Evolutionary conservation across 2,329 filamentous ascomycete species (phyloP).

Genomic region (Sclerotinia minor): DNA sequence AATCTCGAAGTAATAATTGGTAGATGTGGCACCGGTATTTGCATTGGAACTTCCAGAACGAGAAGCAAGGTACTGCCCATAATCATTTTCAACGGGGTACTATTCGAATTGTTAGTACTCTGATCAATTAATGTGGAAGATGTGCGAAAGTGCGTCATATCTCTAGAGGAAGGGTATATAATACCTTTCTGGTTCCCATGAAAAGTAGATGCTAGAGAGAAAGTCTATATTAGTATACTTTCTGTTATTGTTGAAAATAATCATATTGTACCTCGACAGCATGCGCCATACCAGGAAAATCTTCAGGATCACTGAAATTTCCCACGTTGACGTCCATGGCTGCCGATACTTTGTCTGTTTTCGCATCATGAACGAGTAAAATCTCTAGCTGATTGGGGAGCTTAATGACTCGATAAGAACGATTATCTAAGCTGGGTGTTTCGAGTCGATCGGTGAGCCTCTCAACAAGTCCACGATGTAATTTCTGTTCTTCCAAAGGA

Average conservation of each 20-base stretch:
- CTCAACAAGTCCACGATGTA: slow-evolving; percentile 36
- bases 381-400: slow-evolving; percentile 89
- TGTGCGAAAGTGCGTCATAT: slow-evolving; percentile 6
- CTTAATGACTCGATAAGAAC: slow-evolving; percentile 82
- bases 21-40: slow-evolving; percentile 89
- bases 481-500: slow-evolving; percentile 39
- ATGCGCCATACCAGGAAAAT: slow-evolving; percentile 94
- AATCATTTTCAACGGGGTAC: slow-evolving; percentile 94
- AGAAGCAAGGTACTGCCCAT: slow-evolving; percentile 86
- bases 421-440: slow-evolving; percentile 81
- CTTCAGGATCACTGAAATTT: slow-evolving; percentile 86
- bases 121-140: slow-evolving; percentile 16
- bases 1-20: slow-evolving; percentile 97
- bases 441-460: slow-evolving; percentile 70
- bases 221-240: slow-evolving; percentile 51
- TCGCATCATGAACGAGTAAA: slow-evolving; percentile 86
- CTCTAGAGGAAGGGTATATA: slow-evolving; percentile 14
- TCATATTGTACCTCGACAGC: slow-evolving; percentile 64
- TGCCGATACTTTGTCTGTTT: slow-evolving; percentile 95
- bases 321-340: slow-evolving; percentile 95
- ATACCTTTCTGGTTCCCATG: slow-evolving; percentile 94
- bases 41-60: slow-evolving; percentile 94
- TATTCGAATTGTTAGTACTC: slow-evolving; percentile 41
- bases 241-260: not conserved
- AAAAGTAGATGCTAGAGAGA: slow-evolving; percentile 63